A percentile compares a stretch with the other conserved stretches of the same genome.
phyloP scores from a whole-genome alignment of 441 rosid species.

The Gossypium armourianum region DNA sequence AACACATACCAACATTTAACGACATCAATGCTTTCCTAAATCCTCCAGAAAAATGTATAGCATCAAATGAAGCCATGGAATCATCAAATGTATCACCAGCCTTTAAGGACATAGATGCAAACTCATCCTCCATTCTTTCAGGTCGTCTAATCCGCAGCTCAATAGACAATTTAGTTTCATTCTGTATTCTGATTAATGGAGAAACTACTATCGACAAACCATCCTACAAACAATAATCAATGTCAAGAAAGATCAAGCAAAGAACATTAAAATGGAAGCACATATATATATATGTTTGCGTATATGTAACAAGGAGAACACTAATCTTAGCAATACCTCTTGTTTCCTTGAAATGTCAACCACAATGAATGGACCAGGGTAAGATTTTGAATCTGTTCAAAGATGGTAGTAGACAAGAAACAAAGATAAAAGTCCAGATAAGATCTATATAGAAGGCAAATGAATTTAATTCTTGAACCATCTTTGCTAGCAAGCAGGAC shows the following conservation, averaged over 20 bases:
- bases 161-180: slow-evolving; percentile 68
- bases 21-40: slow-evolving; percentile 70
- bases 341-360: slow-evolving; percentile 54
- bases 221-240: slow-evolving; percentile 41
- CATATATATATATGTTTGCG: not conserved
- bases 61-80: slow-evolving; percentile 71
- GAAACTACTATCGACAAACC: slow-evolving; percentile 73
- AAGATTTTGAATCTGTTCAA: slow-evolving; percentile 64
- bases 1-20: slow-evolving; percentile 68
- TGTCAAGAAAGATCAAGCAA: slow-evolving; percentile 10
- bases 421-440: not conserved
- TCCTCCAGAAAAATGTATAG: slow-evolving; percentile 64
- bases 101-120: slow-evolving; percentile 53
- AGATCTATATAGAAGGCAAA: not conserved
- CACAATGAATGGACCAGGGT: slow-evolving; percentile 84
- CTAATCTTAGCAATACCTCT: slow-evolving; percentile 44
- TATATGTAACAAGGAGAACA: not conserved
- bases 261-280: not conserved
- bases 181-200: slow-evolving; percentile 75
- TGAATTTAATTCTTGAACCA: slow-evolving; percentile 12
- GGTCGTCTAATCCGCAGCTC: slow-evolving; percentile 74
- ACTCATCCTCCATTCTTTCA: slow-evolving; percentile 44
- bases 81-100: slow-evolving; percentile 78
- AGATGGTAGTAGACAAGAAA: slow-evolving; percentile 10
- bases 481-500: not conserved